Conservation (phyloP, 148 eudicot species). For the Chenopodium quinoa region DNA sequence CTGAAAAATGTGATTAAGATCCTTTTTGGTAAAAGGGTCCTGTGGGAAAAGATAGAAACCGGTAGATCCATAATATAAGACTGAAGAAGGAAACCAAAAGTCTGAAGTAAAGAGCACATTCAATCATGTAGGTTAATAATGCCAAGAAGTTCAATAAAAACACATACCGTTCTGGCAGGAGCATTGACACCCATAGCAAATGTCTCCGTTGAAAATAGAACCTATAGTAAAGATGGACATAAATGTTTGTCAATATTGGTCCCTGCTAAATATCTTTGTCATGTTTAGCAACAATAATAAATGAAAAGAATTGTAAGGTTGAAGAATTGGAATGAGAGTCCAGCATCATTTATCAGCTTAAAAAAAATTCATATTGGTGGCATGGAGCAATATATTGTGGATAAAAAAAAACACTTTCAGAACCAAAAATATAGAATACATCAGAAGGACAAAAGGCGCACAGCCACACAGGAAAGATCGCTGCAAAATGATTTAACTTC, state of each 20-base stretch:
- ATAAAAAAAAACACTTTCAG: not conserved
- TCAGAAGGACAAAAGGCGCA: not conserved
- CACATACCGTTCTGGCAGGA: constrained; percentile 96
- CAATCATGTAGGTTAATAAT: not conserved
- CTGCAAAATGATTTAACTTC: not conserved
- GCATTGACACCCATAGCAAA: constrained; percentile 99
- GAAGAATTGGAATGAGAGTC: not conserved
- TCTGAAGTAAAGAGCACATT: constrained; percentile 1
- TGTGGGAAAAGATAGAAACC: not conserved
- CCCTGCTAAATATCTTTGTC: not conserved
- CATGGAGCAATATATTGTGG: not conserved
- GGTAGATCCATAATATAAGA: not conserved
- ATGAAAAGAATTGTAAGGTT: not conserved
- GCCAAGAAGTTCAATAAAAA: constrained; percentile 5
- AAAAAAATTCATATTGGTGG: not conserved
- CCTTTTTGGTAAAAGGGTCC: constrained; percentile 2
- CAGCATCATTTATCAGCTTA: not conserved
- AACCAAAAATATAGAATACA: not conserved
- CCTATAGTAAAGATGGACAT: constrained; percentile 39
- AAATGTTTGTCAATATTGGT: not conserved
- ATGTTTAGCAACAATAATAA: not conserved
- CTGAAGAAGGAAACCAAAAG: not conserved
- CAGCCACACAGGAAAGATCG: not conserved
- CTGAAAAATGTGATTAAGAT: not conserved
- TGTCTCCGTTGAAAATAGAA: constrained; percentile 97